Evolutionary conservation across 768 basidiomycete species (phyloP).

Genomic region (Nidularia pulvinata): DNA sequence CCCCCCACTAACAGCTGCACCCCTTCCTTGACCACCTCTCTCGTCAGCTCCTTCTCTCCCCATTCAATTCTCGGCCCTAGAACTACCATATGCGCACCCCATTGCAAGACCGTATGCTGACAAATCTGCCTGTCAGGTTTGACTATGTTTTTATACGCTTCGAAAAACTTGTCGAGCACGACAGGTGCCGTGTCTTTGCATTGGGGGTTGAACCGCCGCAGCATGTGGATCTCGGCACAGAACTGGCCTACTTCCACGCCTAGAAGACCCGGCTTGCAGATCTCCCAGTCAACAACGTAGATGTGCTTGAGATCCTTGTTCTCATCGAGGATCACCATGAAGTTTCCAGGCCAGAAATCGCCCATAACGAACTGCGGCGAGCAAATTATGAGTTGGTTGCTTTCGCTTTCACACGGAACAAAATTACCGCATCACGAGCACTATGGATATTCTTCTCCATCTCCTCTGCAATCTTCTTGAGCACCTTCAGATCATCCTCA

Average conservation of each 20-base stretch:
- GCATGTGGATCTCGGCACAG: conserved; percentile 54
- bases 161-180: conserved; percentile 43
- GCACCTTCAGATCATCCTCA: conserved; percentile 26
- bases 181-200: conserved; percentile 29
- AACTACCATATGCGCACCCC: conserved; percentile 55
- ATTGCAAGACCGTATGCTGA: conserved; percentile 38
- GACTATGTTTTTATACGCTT: conserved; percentile 33
- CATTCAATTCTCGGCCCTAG: conserved; percentile 49
- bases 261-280: conserved; percentile 53
- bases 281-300: conserved; percentile 67
- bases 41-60: conserved; percentile 45
- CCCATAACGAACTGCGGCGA: conserved; percentile 52
- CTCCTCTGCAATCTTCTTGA: conserved; percentile 18
- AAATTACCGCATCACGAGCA: conserved; percentile 24
- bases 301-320: conserved; percentile 34
- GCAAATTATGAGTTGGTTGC: not conserved
- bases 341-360: conserved; percentile 76
- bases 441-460: conserved; percentile 17
- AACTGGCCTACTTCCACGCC: conserved; percentile 67
- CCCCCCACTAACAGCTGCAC: conserved; percentile 39
- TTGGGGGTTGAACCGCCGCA: conserved; percentile 45
- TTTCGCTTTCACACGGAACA: not conserved
- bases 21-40: conserved; percentile 50
- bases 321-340: conserved; percentile 41
- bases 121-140: conserved; percentile 24